Percentiles rank a stretch among this genome's conserved stretches.
Evolutionary conservation across 768 basidiomycete species (phyloP).

Genomic region (Termitomyces sp.): DNA sequence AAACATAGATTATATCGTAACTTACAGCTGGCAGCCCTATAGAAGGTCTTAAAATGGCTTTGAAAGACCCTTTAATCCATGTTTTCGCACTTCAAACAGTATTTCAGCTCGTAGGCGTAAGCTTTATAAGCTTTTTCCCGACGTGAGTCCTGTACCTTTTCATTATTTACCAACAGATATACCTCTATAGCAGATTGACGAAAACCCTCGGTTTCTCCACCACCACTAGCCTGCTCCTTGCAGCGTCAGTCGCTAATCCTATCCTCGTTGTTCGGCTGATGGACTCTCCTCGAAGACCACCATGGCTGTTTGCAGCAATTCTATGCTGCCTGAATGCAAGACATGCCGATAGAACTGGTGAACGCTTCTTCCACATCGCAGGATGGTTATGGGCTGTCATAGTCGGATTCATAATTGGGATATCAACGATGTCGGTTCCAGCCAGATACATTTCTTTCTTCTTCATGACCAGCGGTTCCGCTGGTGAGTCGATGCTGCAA

Average conservation of each 20-base stretch:
- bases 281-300: constrained; percentile 37
- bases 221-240: constrained; percentile 50
- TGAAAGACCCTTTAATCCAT: constrained; percentile 48
- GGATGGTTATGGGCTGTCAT: constrained; percentile 55
- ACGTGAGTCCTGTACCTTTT: constrained; percentile 25
- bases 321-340: constrained; percentile 47
- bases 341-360: constrained; percentile 56
- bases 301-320: constrained; percentile 51
- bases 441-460: constrained; percentile 62
- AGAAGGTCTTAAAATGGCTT: constrained; percentile 46
- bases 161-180: neutral
- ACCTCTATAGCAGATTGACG: constrained; percentile 34
- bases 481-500: constrained; percentile 18
- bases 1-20: neutral
- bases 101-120: constrained; percentile 46
- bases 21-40: constrained; percentile 29
- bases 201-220: constrained; percentile 56
- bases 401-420: constrained; percentile 53
- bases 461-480: constrained; percentile 54
- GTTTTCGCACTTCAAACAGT: constrained; percentile 51
- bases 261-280: neutral
- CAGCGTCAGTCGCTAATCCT: constrained; percentile 39
- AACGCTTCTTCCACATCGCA: constrained; percentile 57
- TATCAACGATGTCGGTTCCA: constrained; percentile 43
- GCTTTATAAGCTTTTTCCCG: constrained; percentile 57